These are phyloP conservation scores for Chaetoscypha palmicola DNA, from an alignment of 2,329 filamentous ascomycete species.

Conservation along the genomic window DNA sequence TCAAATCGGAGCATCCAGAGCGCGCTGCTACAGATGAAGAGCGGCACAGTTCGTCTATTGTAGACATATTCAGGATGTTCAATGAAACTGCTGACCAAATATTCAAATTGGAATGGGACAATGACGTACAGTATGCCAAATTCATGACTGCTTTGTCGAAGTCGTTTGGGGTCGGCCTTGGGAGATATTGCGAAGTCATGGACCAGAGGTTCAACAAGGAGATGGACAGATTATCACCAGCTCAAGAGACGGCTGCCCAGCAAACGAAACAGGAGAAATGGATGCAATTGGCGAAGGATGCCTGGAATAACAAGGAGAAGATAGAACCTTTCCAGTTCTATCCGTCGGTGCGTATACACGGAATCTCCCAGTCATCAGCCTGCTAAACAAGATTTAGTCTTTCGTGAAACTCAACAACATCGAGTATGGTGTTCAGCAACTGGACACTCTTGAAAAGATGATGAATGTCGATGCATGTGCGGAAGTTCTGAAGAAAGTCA, in stretches of 20 bases:
- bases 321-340: constrained; percentile 97
- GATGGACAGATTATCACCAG: constrained; percentile 86
- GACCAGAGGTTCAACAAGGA: constrained; percentile 81
- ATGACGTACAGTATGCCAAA: constrained; percentile 86
- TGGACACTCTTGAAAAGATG: constrained; percentile 81
- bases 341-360: constrained; percentile 63
- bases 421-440: constrained; percentile 84
- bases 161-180: constrained; percentile 73
- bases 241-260: constrained; percentile 70
- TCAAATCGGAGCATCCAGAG: constrained; percentile 57
- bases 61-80: constrained; percentile 91
- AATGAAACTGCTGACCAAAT: constrained; percentile 87
- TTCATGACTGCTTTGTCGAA: constrained; percentile 95
- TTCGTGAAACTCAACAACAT: constrained; percentile 98
- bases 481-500: constrained; percentile 67
- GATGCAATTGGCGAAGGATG: constrained; percentile 88
- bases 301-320: constrained; percentile 86
- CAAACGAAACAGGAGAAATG: constrained; percentile 88
- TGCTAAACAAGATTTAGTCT: too few species aligned
- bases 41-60: constrained; percentile 84
- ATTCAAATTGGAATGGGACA: constrained; percentile 80
- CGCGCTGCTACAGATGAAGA: constrained; percentile 67
- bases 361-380: too few species aligned
- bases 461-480: constrained; percentile 92
- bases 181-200: constrained; percentile 84